These are phyloP conservation scores for Juncus inflexus DNA, from an alignment of 176 grass and related monocot species.

Conservation along the genomic window DNA sequence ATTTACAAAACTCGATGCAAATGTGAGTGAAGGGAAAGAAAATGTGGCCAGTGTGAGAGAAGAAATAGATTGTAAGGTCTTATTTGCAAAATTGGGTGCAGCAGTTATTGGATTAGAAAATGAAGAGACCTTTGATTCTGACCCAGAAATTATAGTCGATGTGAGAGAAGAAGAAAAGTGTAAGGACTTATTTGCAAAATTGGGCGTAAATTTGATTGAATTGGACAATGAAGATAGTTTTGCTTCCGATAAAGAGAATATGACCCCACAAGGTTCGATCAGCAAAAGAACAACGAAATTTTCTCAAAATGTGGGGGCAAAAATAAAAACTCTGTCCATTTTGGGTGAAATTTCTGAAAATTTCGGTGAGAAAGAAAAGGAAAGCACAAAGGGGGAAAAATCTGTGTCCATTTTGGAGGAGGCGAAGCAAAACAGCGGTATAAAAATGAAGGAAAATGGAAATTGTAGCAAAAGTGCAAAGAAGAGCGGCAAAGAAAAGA, in stretches of 20 bases:
- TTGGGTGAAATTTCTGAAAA: slow-evolving; percentile 1
- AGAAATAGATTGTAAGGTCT: slow-evolving; percentile 18
- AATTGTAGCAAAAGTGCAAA: slow-evolving; percentile 11
- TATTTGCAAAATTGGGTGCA: slow-evolving; percentile 42
- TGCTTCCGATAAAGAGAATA: slow-evolving; percentile 48
- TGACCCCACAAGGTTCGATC: slow-evolving; percentile 32
- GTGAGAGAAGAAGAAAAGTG: slow-evolving; percentile 18
- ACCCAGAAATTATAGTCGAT: too few relatives aligned
- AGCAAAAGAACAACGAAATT: slow-evolving; percentile 14
- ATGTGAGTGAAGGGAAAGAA: slow-evolving; percentile 21
- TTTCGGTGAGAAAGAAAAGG: not conserved
- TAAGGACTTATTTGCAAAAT: slow-evolving; percentile 42
- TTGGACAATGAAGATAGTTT: slow-evolving; percentile 34
- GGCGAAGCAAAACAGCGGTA: slow-evolving; percentile 31
- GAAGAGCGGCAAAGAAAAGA: slow-evolving; percentile 1
- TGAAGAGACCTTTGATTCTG: slow-evolving; percentile 33
- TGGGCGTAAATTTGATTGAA: slow-evolving; percentile 31
- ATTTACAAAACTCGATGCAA: slow-evolving; percentile 37
- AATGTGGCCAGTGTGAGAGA: slow-evolving; percentile 1
- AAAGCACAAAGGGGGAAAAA: too few relatives aligned
- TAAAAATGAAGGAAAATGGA: slow-evolving; percentile 9
- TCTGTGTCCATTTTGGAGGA: slow-evolving; percentile 6
- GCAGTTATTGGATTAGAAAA: slow-evolving; percentile 31
- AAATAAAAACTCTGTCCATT: slow-evolving; percentile 6
- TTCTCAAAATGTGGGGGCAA: not conserved